phyloP scores from a whole-genome alignment of 306 rosid species.

The Nissolia schottii region DNA sequence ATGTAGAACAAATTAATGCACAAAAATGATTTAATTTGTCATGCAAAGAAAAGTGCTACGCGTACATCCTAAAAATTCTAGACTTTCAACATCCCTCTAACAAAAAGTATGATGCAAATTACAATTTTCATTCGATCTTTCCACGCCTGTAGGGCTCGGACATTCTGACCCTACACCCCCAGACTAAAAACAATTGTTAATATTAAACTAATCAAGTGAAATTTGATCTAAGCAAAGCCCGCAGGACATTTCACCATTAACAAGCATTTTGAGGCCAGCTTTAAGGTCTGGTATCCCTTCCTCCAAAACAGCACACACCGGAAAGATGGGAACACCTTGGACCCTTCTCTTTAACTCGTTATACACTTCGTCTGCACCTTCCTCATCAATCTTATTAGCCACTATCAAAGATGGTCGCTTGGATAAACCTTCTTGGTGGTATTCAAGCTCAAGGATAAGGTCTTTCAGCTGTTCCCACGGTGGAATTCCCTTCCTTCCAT shows the following conservation, averaged over 20 bases:
- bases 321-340: conserved; percentile 64
- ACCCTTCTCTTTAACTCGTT: conserved; percentile 69
- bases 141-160: too few species aligned
- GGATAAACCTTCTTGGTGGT: conserved; percentile 80
- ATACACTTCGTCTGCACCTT: conserved; percentile 65
- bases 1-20: too few species aligned
- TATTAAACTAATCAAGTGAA: conserved; percentile 42
- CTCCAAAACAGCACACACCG: conserved; percentile 80
- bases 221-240: conserved; percentile 53
- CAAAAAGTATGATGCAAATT: too few species aligned
- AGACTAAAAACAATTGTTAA: not conserved
- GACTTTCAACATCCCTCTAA: too few species aligned
- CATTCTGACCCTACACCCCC: not conserved
- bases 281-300: conserved; percentile 81
- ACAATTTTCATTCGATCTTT: too few species aligned
- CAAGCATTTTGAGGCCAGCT: conserved; percentile 71
- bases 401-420: conserved; percentile 71
- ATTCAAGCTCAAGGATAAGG: conserved; percentile 74
- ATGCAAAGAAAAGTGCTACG: too few species aligned
- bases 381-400: conserved; percentile 90
- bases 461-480: conserved; percentile 90
- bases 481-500: conserved; percentile 72
- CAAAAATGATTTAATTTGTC: too few species aligned
- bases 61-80: too few species aligned
- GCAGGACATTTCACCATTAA: conserved; percentile 56